Evolutionary conservation across 306 rosid species (phyloP).

Genomic region (Phaseolus lunatus): DNA sequence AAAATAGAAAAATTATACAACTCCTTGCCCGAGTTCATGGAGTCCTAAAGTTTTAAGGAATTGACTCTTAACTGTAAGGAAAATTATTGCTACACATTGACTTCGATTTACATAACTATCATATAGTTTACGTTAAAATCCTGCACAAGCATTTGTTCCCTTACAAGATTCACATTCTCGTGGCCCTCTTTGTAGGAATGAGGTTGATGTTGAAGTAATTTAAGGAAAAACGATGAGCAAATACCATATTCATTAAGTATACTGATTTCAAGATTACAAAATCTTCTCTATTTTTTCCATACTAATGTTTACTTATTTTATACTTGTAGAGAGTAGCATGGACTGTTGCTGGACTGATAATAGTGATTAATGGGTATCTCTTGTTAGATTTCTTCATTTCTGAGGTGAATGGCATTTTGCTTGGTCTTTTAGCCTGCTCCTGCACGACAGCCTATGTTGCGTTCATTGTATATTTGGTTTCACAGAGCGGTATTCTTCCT

Average conservation of each 20-base stretch:
- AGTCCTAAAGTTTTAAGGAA: slow-evolving; percentile 17
- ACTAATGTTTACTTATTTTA: slow-evolving; percentile 31
- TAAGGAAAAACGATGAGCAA: slow-evolving; percentile 23
- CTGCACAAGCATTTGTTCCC: neutral
- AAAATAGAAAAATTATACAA: neutral
- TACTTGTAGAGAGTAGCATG: slow-evolving; percentile 77
- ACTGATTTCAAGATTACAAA: slow-evolving; percentile 31
- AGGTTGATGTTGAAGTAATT: slow-evolving; percentile 5
- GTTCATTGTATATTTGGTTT: slow-evolving; percentile 71
- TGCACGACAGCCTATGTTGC: slow-evolving; percentile 67
- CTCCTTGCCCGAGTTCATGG: slow-evolving; percentile 30
- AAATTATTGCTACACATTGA: slow-evolving; percentile 22
- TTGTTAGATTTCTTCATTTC: slow-evolving; percentile 74
- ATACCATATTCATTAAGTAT: slow-evolving; percentile 32
- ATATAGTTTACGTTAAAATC: neutral
- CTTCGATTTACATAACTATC: slow-evolving; percentile 6
- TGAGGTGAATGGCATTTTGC: slow-evolving; percentile 63
- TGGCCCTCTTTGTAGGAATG: neutral
- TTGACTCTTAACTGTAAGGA: neutral
- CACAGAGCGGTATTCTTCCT: slow-evolving; percentile 66
- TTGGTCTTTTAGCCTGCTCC: slow-evolving; percentile 61
- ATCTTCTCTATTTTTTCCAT: neutral
- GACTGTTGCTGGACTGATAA: slow-evolving; percentile 81
- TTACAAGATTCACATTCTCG: neutral
- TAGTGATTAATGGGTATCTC: slow-evolving; percentile 82